Conservation (phyloP, 495 filamentous ascomycete species). For the Aspergillus heteromorphus region DNA sequence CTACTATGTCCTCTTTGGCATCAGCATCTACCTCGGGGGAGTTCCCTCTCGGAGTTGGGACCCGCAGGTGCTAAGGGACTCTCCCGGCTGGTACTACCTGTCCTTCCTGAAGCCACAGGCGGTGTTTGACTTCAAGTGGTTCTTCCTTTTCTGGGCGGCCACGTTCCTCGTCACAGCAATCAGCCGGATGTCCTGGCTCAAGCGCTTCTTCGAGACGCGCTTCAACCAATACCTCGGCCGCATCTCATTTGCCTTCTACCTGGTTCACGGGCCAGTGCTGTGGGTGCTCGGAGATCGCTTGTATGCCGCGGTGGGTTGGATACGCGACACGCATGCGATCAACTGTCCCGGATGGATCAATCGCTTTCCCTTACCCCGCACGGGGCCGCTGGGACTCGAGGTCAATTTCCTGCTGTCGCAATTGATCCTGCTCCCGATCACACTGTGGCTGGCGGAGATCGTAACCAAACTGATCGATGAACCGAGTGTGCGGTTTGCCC, state of each 20-base stretch:
- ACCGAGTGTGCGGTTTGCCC: slow-evolving; percentile 48
- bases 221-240: slow-evolving; percentile 50
- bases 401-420: slow-evolving; percentile 47
- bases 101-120: slow-evolving; percentile 24
- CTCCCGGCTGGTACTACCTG: slow-evolving; percentile 21
- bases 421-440: slow-evolving; percentile 50
- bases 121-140: slow-evolving; percentile 26
- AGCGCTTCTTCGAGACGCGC: slow-evolving; percentile 27
- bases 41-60: slow-evolving; percentile 16
- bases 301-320: slow-evolving; percentile 50
- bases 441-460: slow-evolving; percentile 52
- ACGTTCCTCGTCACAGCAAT: slow-evolving; percentile 30
- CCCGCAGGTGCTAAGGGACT: slow-evolving; percentile 14
- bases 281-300: slow-evolving; percentile 35
- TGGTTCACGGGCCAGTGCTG: slow-evolving; percentile 50
- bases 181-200: slow-evolving; percentile 24
- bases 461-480: slow-evolving; percentile 51
- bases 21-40: slow-evolving; percentile 28
- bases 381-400: slow-evolving; percentile 51
- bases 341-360: slow-evolving; percentile 42
- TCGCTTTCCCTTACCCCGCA: slow-evolving; percentile 39
- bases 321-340: slow-evolving; percentile 25
- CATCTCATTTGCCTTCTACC: slow-evolving; percentile 49
- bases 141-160: slow-evolving; percentile 33
- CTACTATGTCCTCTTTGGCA: slow-evolving; percentile 38